Evolutionary conservation across 2,329 filamentous ascomycete genomes (phyloP).

Genomic region (Fusarium sp.): DNA sequence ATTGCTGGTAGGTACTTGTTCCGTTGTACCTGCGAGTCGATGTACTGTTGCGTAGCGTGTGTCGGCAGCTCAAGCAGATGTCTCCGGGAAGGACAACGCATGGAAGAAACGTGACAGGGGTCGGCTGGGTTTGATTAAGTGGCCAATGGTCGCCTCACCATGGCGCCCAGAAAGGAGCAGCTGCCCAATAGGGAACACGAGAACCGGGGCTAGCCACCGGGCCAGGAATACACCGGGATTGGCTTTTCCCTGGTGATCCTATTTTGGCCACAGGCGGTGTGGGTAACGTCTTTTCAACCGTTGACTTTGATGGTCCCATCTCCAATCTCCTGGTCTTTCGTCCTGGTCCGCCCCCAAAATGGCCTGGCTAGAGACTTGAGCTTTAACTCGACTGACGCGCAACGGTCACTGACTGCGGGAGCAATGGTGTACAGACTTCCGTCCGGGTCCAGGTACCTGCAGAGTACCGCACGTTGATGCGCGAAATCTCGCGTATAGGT

Average conservation of each 20-base stretch:
- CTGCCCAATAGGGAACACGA: constrained; percentile 61
- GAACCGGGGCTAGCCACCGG: constrained; percentile 58
- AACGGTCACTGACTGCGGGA: constrained; percentile 32
- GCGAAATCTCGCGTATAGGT: constrained; percentile 18
- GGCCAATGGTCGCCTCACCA: constrained; percentile 57
- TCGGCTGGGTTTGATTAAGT: constrained; percentile 60
- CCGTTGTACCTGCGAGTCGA: constrained; percentile 26
- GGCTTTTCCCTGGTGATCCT: constrained; percentile 42
- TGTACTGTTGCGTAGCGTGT: constrained; percentile 27
- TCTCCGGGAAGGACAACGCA: constrained; percentile 55
- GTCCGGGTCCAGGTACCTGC: constrained; percentile 27
- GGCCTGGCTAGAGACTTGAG: constrained; percentile 33
- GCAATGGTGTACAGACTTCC: constrained; percentile 23
- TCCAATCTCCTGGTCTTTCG: constrained; percentile 21
- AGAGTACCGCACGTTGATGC: constrained; percentile 19
- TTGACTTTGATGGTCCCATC: constrained; percentile 27
- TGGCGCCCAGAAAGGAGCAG: constrained; percentile 54
- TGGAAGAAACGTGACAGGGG: constrained; percentile 62
- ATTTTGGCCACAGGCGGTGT: constrained; percentile 49
- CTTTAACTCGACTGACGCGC: constrained; percentile 38
- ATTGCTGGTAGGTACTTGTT: not conserved
- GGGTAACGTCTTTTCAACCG: constrained; percentile 33
- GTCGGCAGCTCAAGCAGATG: constrained; percentile 34
- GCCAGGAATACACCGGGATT: constrained; percentile 52
- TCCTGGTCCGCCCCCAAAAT: constrained; percentile 37